These are phyloP conservation scores for Suillus subalutaceus DNA, from an alignment of 768 basidiomycete genomes.

Conservation along the genomic window DNA sequence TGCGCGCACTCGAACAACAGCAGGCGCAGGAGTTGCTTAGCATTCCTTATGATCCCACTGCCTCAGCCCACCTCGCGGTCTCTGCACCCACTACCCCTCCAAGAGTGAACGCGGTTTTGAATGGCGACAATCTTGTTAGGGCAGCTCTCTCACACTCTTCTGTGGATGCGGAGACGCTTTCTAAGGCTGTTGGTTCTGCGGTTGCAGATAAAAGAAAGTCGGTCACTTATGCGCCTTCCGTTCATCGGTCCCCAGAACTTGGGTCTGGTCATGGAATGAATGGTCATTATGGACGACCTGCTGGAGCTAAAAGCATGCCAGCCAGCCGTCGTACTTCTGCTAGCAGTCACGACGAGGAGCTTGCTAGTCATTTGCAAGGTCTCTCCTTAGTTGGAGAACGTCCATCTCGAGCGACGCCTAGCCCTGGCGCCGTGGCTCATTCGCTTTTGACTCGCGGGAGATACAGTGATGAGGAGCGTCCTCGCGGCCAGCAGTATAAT, in stretches of 20 bases:
- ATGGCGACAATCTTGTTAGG: constrained; percentile 53
- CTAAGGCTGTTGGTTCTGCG: constrained; percentile 68
- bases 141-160: constrained; percentile 50
- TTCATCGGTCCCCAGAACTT: constrained; percentile 74
- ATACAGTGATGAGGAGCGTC: constrained; percentile 61
- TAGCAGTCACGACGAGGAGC: constrained; percentile 83
- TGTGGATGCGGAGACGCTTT: constrained; percentile 64
- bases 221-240: constrained; percentile 79
- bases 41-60: constrained; percentile 67
- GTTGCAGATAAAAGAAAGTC: constrained; percentile 83
- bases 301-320: constrained; percentile 90
- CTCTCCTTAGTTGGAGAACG: constrained; percentile 69
- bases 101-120: constrained; percentile 71
- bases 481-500: constrained; percentile 66
- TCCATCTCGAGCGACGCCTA: constrained; percentile 57
- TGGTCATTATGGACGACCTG: constrained; percentile 64
- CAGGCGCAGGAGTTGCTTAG: constrained; percentile 85
- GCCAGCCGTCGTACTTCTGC: constrained; percentile 89
- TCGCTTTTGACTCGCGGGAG: constrained; percentile 57
- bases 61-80: constrained; percentile 71
- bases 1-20: constrained; percentile 90
- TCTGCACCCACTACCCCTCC: constrained; percentile 90
- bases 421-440: constrained; percentile 51
- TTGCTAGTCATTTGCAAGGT: constrained; percentile 75
- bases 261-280: constrained; percentile 45